phyloP scores from a whole-genome alignment of 2,329 filamentous ascomycete genomes.

The Didymella lethalis region DNA sequence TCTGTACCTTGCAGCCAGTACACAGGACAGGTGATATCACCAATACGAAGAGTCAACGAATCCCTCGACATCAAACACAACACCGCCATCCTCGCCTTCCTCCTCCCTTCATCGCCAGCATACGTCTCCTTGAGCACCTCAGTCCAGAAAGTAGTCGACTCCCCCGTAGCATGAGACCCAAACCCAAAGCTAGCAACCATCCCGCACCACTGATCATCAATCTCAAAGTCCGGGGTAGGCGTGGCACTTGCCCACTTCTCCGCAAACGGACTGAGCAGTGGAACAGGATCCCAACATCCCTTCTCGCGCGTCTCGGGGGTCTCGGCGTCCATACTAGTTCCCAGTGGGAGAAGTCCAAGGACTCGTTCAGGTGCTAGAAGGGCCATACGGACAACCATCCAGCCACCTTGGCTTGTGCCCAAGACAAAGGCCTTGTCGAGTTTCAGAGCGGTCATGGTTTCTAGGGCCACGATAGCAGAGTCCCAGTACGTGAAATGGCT shows the following conservation, averaged over 20 bases:
- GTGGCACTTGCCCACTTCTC: constrained; percentile 51
- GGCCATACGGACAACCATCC: constrained; percentile 20
- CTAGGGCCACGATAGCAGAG: constrained; percentile 13
- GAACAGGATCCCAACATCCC: constrained; percentile 58
- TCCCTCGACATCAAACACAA: constrained; percentile 59
- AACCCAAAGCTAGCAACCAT: constrained; percentile 59
- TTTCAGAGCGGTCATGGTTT: constrained; percentile 15
- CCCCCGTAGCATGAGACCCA: constrained; percentile 50
- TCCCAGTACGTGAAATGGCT: constrained; percentile 24
- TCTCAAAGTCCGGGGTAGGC: constrained; percentile 54
- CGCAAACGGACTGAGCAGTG: constrained; percentile 46
- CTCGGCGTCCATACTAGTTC: constrained; percentile 61
- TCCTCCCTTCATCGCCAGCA: constrained; percentile 58
- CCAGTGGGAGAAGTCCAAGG: constrained; percentile 60
- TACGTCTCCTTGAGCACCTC: constrained; percentile 56
- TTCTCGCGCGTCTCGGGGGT: constrained; percentile 53
- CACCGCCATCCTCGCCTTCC: constrained; percentile 56
- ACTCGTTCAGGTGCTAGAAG: constrained; percentile 44
- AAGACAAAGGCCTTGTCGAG: constrained; percentile 15
- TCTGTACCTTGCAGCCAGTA: constrained; percentile 54
- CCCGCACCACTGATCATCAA: constrained; percentile 54
- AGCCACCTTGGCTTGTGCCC: constrained; percentile 19
- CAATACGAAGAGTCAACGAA: constrained; percentile 54
- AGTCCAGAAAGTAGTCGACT: constrained; percentile 55
- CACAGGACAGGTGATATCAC: constrained; percentile 59